These are phyloP conservation scores for Jatropha podagrica DNA, from an alignment of 441 rosid genomes.

Conservation along the genomic window DNA sequence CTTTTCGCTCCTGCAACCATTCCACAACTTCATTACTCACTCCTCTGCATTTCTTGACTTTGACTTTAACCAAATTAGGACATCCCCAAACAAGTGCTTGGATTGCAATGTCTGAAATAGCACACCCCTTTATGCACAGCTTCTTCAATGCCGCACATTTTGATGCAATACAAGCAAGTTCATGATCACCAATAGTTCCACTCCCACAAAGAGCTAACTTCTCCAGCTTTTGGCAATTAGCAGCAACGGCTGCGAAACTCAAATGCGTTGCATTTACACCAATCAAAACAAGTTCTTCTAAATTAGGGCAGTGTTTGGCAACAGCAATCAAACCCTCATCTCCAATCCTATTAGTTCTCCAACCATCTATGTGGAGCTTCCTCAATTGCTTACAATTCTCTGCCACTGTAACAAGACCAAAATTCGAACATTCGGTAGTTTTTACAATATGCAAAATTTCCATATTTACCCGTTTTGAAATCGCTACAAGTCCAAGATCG, in stretches of 20 bases:
- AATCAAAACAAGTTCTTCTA: constrained; percentile 66
- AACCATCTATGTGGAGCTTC: constrained; percentile 79
- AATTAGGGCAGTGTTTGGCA: constrained; percentile 47
- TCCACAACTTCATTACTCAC: constrained; percentile 54
- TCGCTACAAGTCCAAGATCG: constrained; percentile 51
- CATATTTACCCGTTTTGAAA: constrained; percentile 51
- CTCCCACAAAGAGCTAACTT: constrained; percentile 69
- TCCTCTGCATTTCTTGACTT: constrained; percentile 70
- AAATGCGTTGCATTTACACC: constrained; percentile 61
- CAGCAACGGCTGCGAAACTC: constrained; percentile 49
- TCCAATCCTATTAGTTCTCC: constrained; percentile 60
- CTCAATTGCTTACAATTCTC: constrained; percentile 59
- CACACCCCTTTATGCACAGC: constrained; percentile 69
- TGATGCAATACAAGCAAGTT: constrained; percentile 57
- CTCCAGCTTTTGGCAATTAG: constrained; percentile 59
- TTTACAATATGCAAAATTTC: constrained; percentile 63
- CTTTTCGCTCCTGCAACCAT: constrained; percentile 49
- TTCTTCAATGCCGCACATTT: constrained; percentile 64
- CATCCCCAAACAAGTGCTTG: constrained; percentile 64
- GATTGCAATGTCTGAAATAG: constrained; percentile 52
- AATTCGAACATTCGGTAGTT: constrained; percentile 65
- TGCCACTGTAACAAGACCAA: constrained; percentile 47
- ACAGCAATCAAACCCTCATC: constrained; percentile 61
- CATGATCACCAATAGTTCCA: constrained; percentile 60
- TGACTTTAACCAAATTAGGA: constrained; percentile 68